Conservation (phyloP, 139 green algal species). For the Yamagishiella unicocca region DNA sequence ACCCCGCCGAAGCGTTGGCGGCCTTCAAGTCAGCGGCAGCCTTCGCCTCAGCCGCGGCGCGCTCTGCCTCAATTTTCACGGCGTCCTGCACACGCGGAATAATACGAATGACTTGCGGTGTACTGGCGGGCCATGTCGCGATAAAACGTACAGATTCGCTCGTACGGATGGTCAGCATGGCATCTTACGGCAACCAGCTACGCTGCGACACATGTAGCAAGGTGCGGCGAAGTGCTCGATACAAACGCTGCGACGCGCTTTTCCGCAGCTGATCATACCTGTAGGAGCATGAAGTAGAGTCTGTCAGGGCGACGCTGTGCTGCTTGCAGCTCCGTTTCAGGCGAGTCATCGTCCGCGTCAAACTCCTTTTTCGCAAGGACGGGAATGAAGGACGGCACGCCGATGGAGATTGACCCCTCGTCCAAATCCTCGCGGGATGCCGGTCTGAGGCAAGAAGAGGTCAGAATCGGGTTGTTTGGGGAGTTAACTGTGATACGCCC, state of each 20-base stretch:
- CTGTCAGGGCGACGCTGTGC: neutral
- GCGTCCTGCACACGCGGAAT: too few relatives aligned
- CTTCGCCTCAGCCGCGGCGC: conserved; percentile 23
- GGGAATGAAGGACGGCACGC: conserved; percentile 54
- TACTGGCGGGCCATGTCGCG: too few relatives aligned
- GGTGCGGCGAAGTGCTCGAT: too few relatives aligned
- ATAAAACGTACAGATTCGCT: neutral
- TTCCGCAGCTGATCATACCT: neutral
- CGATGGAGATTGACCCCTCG: conserved; percentile 50
- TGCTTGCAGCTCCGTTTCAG: neutral
- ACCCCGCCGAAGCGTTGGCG: neutral
- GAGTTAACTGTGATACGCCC: too few relatives aligned
- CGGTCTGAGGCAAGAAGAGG: too few relatives aligned
- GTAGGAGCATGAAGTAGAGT: conserved; percentile 47
- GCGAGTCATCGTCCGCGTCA: neutral
- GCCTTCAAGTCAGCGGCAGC: neutral
- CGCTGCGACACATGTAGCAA: too few relatives aligned
- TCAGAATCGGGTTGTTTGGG: too few relatives aligned
- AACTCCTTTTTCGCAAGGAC: neutral
- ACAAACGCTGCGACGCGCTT: too few relatives aligned
- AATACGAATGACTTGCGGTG: too few relatives aligned
- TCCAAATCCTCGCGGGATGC: conserved; percentile 47
- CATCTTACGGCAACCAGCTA: neutral
- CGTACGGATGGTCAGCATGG: neutral
- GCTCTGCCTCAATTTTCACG: conserved; percentile 7